These are phyloP conservation scores for Tricholoma hemisulphureum DNA, from an alignment of 768 basidiomycete genomes.

Conservation along the genomic window DNA sequence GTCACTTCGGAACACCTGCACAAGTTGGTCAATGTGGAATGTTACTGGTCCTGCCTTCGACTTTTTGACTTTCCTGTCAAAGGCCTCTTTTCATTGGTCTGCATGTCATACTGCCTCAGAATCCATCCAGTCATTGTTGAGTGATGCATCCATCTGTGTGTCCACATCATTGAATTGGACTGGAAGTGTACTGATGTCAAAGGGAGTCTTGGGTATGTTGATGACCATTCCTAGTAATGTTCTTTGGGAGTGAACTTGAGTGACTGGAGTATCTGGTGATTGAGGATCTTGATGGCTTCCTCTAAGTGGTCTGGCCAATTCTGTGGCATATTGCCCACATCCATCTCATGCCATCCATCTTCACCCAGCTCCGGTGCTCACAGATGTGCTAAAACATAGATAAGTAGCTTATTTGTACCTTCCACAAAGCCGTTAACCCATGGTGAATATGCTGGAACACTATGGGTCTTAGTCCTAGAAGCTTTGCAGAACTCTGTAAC, in stretches of 20 bases:
- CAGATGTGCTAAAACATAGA: background rate
- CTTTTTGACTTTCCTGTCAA: slow-evolving; percentile 24
- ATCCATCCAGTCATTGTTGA: slow-evolving; percentile 31
- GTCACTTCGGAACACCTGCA: slow-evolving; percentile 28
- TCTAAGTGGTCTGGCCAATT: slow-evolving; percentile 35
- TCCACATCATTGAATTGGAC: slow-evolving; percentile 8
- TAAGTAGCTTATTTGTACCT: background rate
- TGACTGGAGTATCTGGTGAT: slow-evolving; percentile 22
- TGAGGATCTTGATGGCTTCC: slow-evolving; percentile 21
- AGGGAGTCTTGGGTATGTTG: slow-evolving; percentile 21
- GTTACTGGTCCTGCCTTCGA: slow-evolving; percentile 16
- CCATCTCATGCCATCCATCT: background rate
- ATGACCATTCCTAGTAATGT: slow-evolving; percentile 28
- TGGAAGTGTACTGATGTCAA: background rate
- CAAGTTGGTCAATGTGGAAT: slow-evolving; percentile 26
- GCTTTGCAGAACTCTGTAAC: background rate
- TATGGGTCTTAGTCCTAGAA: background rate
- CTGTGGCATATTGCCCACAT: slow-evolving; percentile 25
- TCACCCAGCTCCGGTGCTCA: background rate
- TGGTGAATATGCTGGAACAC: background rate
- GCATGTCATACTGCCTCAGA: slow-evolving; percentile 22
- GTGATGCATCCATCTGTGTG: slow-evolving; percentile 22
- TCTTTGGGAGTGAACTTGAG: slow-evolving; percentile 30
- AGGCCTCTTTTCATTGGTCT: slow-evolving; percentile 21
- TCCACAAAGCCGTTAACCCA: background rate